Base-by-base conservation (phyloP, 345 rosid genomes). In the Melaleuca quinquenervia region DNA sequence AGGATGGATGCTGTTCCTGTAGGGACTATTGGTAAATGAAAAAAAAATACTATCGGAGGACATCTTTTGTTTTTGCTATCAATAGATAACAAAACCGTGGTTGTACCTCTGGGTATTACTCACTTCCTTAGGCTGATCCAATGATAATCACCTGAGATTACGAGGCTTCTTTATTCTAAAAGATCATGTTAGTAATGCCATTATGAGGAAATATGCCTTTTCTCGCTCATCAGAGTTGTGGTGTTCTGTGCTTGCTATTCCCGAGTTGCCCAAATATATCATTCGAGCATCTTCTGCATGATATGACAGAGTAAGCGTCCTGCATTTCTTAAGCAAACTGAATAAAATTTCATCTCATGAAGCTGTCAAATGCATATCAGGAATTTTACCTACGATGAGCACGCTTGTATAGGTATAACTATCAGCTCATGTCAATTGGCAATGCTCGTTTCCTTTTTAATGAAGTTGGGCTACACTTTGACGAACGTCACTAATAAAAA, bases 1-100 rank as follows among this genome's bases (percentile, higher is more conserved):
- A 84, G 80, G 85, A 84, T 48, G 85, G 85, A 41, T 49, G 44
- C 54, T 84, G 85, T 84, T 84, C 85, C 5, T 84, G 85, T 50
- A 60, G 75, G 45, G 85, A 84, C n/a, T 84, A 84, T 52, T 84
- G 85, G 85, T 84, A 55, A 84, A 60, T 21, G 45, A 14, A 50
- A 48, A 50, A 48, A 27, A 12, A 12, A 84, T 52, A 7, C 78
- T 26, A 32, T 32, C 8, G 78, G 78, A 70, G 48, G 48, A 24
- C 78, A 64, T 70, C 44, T 16, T 70, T 32, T 70, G 24, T 70
- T 70, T 32, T 70, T 70, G 24, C 24, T 18, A 70, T 32, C 45
- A 18, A 64, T 64, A 20, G 48, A 64, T 32, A 64, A 41, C 78
- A 16, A 32, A 16, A 16, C 45, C 3, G 3, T 32, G 78, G 10